Evolutionary conservation across 345 rosid genomes (phyloP).

Genomic region (Dimocarpus longan): DNA sequence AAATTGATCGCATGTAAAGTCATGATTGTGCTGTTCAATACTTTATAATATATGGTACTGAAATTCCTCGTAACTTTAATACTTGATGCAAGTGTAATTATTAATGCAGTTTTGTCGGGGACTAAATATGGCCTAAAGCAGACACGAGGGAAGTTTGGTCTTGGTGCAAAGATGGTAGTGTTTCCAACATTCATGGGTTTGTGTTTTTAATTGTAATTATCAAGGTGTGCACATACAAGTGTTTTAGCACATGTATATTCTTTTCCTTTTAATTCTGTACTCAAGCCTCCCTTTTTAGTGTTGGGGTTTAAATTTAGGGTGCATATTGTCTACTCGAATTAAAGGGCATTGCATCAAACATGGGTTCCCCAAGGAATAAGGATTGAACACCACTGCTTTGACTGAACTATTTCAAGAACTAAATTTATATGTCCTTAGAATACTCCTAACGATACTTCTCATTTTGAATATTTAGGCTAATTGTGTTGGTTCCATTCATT

Average conservation of each 20-base stretch:
- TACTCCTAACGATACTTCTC: not conserved
- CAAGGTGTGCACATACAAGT: no score
- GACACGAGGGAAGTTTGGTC: constrained; percentile 98
- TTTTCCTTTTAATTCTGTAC: constrained; percentile 6
- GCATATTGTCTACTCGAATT: constrained; percentile 6
- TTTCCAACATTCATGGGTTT: constrained; percentile 11
- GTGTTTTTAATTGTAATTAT: constrained; percentile 4
- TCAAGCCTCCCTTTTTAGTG: not conserved
- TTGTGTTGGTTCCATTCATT: not conserved
- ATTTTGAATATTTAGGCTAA: not conserved
- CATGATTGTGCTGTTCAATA: not conserved
- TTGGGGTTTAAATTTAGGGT: not conserved
- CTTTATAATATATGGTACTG: not conserved
- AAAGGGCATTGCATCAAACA: not conserved
- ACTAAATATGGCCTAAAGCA: constrained; percentile 98
- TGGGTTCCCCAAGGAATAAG: not conserved
- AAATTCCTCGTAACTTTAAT: not conserved
- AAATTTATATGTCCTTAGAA: not conserved
- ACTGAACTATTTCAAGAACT: not conserved
- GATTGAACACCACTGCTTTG: not conserved
- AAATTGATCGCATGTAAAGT: not conserved
- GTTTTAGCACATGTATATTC: not conserved
- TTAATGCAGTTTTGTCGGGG: constrained; percentile 80
- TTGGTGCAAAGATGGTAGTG: constrained; percentile 96
- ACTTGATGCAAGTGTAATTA: constrained; percentile 25